Percentiles rank a stretch among this genome's conserved stretches.
Conservation (phyloP, 495 filamentous ascomycete genomes). For the Parmelia sp. region DNA sequence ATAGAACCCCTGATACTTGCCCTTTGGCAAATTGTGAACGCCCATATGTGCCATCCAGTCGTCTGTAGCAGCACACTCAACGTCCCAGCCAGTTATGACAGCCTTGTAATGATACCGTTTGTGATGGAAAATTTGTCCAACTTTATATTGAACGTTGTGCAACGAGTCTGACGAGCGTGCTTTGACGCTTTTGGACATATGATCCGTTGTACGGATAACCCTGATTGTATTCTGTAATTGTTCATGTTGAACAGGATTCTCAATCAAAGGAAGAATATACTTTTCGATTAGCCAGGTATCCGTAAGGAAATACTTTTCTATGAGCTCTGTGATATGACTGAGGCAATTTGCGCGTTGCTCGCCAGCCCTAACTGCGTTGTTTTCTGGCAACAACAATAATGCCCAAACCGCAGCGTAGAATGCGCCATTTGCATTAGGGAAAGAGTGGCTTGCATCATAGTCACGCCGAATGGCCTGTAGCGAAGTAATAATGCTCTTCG, state of each 20-base stretch:
- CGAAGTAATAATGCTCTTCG: constrained; percentile 70
- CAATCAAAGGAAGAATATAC: constrained; percentile 55
- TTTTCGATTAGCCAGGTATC: constrained; percentile 62
- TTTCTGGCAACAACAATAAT: constrained; percentile 53
- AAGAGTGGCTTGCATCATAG: constrained; percentile 23
- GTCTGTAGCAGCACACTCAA: constrained; percentile 47
- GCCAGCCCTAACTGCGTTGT: constrained; percentile 34
- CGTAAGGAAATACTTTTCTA: constrained; percentile 53
- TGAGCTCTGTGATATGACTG: constrained; percentile 59
- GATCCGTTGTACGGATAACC: constrained; percentile 55
- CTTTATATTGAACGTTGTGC: constrained; percentile 54
- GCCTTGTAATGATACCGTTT: constrained; percentile 72
- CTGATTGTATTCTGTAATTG: constrained; percentile 49
- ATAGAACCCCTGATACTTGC: constrained; percentile 74
- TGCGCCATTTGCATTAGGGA: constrained; percentile 55
- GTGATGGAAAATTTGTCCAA: constrained; percentile 83
- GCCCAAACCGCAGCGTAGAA: constrained; percentile 77
- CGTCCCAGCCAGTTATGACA: constrained; percentile 83
- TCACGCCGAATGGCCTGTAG: constrained; percentile 37
- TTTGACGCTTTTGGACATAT: constrained; percentile 50
- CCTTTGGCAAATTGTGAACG: constrained; percentile 54
- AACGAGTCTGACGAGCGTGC: constrained; percentile 34
- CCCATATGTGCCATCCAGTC: constrained; percentile 55
- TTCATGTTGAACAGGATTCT: constrained; percentile 37
- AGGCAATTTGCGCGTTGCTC: constrained; percentile 55